Percentiles rank a stretch among this genome's conserved stretches.
Conservation (phyloP, 2,329 filamentous ascomycete species). For the Rutstroemia sp. region DNA sequence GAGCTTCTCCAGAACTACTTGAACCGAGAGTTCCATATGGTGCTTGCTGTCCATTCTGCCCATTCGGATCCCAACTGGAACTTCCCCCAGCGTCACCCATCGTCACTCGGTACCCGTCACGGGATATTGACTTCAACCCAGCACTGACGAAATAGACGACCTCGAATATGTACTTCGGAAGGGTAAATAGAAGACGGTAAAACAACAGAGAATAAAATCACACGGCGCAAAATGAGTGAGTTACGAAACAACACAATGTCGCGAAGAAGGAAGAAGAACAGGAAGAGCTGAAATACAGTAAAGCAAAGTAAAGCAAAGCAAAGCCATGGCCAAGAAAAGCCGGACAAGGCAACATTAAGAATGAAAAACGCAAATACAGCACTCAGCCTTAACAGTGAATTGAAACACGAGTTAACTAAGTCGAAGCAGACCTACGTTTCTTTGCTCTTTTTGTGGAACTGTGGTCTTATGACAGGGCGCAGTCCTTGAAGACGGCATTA, state of each 20-base stretch:
- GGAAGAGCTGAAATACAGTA: no score
- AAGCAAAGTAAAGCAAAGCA: no score
- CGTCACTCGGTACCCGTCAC: neutral
- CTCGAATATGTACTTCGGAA: no score
- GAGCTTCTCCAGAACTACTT: neutral
- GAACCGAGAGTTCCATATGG: neutral
- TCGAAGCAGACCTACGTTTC: neutral
- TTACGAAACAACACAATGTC: no score
- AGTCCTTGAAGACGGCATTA: slow-evolving; percentile 2
- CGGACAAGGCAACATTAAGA: slow-evolving; percentile 4
- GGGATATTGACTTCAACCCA: no score
- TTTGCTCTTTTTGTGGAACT: slow-evolving; percentile 2
- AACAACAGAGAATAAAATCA: neutral
- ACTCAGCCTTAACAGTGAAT: neutral
- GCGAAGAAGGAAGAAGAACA: no score
- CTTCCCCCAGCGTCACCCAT: slow-evolving; percentile 1
- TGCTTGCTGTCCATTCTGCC: neutral
- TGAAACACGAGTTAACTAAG: neutral
- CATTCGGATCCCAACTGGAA: neutral
- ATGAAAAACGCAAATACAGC: neutral
- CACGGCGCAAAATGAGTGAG: no score
- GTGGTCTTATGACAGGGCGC: slow-evolving; percentile 2
- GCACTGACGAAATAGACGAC: no score
- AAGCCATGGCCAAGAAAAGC: no score
- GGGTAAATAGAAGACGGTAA: no score